Evolutionary conservation across 257 asterid species (phyloP).

Genomic region (Solanum tarapatanum): DNA sequence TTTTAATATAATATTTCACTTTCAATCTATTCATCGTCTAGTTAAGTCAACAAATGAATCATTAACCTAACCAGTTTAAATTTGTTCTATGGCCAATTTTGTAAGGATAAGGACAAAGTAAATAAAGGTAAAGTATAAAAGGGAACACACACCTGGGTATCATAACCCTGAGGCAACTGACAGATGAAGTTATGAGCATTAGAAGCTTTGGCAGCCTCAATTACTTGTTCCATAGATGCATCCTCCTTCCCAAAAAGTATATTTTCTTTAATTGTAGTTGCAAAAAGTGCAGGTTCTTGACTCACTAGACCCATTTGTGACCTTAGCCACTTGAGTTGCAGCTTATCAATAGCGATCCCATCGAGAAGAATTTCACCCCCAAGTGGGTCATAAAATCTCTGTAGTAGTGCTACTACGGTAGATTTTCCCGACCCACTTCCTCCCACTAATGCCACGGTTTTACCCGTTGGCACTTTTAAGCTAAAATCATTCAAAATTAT

Average conservation of each 20-base stretch:
- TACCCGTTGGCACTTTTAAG: constrained; percentile 57
- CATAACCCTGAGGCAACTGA: constrained; percentile 77
- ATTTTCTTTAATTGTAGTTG: constrained; percentile 77
- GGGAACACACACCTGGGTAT: constrained; percentile 54
- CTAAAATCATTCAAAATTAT: constrained; percentile 51
- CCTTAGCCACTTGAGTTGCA: constrained; percentile 89
- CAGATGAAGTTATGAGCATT: constrained; percentile 85
- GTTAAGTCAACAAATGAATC: neutral
- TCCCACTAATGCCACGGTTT: constrained; percentile 76
- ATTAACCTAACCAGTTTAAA: neutral
- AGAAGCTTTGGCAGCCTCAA: constrained; percentile 81
- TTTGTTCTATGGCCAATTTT: neutral
- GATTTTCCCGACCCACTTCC: constrained; percentile 96
- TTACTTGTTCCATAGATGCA: constrained; percentile 64
- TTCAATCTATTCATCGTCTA: neutral
- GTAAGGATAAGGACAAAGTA: neutral
- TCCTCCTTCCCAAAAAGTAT: constrained; percentile 85
- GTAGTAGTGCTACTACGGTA: constrained; percentile 65
- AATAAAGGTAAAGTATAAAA: neutral
- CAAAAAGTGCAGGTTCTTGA: constrained; percentile 92
- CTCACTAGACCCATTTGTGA: constrained; percentile 95
- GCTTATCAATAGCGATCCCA: constrained; percentile 56
- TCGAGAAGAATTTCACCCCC: constrained; percentile 65
- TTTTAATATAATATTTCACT: neutral
- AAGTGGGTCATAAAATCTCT: constrained; percentile 78